A percentile compares a stretch with the other conserved stretches of the same genome.
Conservation (phyloP, 2,329 filamentous ascomycete species). For the Penicillium sp. region DNA sequence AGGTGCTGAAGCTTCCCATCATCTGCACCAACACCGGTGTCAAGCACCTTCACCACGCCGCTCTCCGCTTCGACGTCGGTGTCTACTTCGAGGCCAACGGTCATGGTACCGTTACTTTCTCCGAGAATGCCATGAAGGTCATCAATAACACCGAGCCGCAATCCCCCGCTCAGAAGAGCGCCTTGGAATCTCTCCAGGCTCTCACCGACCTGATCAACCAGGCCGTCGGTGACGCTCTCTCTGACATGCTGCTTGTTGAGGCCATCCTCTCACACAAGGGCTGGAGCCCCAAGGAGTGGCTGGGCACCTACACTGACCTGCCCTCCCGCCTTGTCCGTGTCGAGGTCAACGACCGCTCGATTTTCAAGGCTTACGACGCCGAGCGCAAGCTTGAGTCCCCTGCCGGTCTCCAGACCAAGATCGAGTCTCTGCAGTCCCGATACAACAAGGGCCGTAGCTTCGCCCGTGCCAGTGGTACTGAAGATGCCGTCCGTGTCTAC, state of each 20-base stretch:
- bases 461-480: constrained; percentile 88
- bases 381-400: constrained; percentile 85
- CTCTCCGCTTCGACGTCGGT: constrained; percentile 88
- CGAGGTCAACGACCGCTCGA: constrained; percentile 80
- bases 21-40: constrained; percentile 94
- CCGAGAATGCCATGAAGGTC: constrained; percentile 72
- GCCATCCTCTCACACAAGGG: constrained; percentile 93
- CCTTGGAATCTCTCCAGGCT: constrained; percentile 79
- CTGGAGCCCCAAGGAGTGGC: constrained; percentile 90
- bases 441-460: constrained; percentile 89
- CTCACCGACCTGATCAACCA: constrained; percentile 95
- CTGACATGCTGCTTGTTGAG: constrained; percentile 93
- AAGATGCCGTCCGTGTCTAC: constrained; percentile 94
- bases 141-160: constrained; percentile 81
- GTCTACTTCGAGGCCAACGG: constrained; percentile 99
- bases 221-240: constrained; percentile 93
- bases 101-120: constrained; percentile 95
- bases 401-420: constrained; percentile 75
- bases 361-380: constrained; percentile 89
- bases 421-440: constrained; percentile 84
- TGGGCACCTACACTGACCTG: constrained; percentile 86
- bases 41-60: constrained; percentile 97
- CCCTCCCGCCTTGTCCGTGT: constrained; percentile 95
- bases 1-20: constrained; percentile 83
- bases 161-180: constrained; percentile 87